Conservation (phyloP, 2,329 filamentous ascomycete genomes). For the Aspergillus ochraceus region DNA sequence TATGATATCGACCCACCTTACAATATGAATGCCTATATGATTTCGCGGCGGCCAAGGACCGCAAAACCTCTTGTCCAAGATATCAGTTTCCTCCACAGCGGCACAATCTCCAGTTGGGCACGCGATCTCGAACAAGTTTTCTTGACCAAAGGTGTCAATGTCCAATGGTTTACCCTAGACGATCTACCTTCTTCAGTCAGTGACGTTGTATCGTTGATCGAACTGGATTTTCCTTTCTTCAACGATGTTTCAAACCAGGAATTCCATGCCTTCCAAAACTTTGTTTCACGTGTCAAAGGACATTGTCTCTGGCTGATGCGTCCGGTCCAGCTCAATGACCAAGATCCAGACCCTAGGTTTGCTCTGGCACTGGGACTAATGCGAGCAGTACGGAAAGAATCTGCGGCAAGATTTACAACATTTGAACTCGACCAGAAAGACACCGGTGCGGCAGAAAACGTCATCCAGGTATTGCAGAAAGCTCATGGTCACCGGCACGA, state of each 20-base stretch:
- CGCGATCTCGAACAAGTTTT: conserved; percentile 4
- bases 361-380: conserved; percentile 10
- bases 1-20: conserved; percentile 14
- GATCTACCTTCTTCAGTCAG: not conserved
- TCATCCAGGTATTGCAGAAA: conserved; percentile 5
- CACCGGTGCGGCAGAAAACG: not conserved
- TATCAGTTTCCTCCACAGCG: conserved; percentile 1
- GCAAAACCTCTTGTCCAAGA: not conserved
- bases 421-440: conserved; percentile 14
- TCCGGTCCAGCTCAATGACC: conserved; percentile 4
- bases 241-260: not conserved
- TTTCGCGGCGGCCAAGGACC: not conserved
- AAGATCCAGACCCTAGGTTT: conserved; percentile 13
- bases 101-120: not conserved
- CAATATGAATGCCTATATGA: conserved; percentile 12
- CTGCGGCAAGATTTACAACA: conserved; percentile 4
- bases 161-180: conserved; percentile 6
- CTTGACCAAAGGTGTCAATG: not conserved
- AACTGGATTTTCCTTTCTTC: conserved; percentile 14
- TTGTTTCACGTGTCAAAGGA: not conserved
- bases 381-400: conserved; percentile 13
- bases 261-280: conserved; percentile 1
- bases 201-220: conserved; percentile 15
- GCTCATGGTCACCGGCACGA: not conserved
- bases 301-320: conserved; percentile 11